Percentiles rank a stretch among this genome's conserved stretches.
These are phyloP conservation scores for Nemania sp. DNA, from an alignment of 2,329 filamentous ascomycete genomes.

Conservation along the genomic window DNA sequence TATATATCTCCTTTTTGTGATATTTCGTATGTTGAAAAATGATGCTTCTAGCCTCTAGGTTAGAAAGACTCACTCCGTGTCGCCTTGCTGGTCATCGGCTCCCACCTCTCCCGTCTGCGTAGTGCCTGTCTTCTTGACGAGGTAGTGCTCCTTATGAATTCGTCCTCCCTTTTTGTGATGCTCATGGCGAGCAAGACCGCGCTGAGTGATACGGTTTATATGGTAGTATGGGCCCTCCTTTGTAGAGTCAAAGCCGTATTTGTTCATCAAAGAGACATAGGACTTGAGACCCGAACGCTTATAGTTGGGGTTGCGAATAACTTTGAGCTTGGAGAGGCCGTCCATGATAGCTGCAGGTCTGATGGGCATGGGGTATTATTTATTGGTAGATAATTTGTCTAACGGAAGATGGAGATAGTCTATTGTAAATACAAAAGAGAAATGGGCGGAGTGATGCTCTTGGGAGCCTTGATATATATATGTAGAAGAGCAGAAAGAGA, in stretches of 20 bases:
- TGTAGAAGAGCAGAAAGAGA: background rate
- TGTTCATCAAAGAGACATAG: slow-evolving; percentile 70
- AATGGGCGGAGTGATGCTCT: background rate
- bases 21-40: background rate
- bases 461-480: slow-evolving; percentile 12
- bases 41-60: background rate
- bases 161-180: slow-evolving; percentile 54
- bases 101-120: slow-evolving; percentile 60
- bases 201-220: slow-evolving; percentile 60
- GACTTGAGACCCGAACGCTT: slow-evolving; percentile 70
- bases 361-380: slow-evolving; percentile 24
- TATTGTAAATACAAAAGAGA: background rate
- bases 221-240: slow-evolving; percentile 71
- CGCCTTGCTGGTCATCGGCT: slow-evolving; percentile 74
- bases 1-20: background rate
- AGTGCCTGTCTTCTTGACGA: slow-evolving; percentile 59
- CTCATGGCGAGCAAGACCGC: slow-evolving; percentile 57
- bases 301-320: slow-evolving; percentile 70
- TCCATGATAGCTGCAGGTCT: slow-evolving; percentile 31
- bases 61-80: slow-evolving; percentile 57
- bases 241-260: slow-evolving; percentile 73
- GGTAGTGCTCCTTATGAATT: slow-evolving; percentile 57
- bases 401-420: background rate
- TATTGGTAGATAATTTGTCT: background rate
- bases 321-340: slow-evolving; percentile 59